Evolutionary conservation across 805 yeast species (phyloP).

Genomic region (Hanseniaspora taiwanica): DNA sequence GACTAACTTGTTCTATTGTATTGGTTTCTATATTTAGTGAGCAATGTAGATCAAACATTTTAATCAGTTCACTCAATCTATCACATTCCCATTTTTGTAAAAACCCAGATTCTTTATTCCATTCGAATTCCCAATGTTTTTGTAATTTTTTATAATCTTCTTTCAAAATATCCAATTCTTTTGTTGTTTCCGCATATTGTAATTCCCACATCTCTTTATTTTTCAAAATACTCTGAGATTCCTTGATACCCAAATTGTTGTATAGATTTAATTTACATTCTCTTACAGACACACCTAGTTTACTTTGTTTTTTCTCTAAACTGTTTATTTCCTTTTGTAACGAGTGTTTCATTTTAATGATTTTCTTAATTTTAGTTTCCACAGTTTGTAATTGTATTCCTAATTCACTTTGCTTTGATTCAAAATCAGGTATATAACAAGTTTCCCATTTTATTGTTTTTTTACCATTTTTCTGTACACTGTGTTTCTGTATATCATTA

Average conservation of each 20-base stretch:
- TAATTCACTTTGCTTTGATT: slow-evolving; percentile 6
- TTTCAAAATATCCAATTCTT: slow-evolving; percentile 17
- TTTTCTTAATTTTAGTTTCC: slow-evolving; percentile 18
- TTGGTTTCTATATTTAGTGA: slow-evolving; percentile 15
- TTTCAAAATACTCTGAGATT: slow-evolving; percentile 15
- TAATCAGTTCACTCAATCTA: slow-evolving; percentile 18
- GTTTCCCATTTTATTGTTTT: too few relatives aligned
- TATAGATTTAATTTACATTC: slow-evolving; percentile 20
- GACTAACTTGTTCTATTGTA: slow-evolving; percentile 17
- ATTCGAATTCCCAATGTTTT: slow-evolving; percentile 21
- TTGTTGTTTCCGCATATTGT: slow-evolving; percentile 13
- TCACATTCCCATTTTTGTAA: slow-evolving; percentile 20
- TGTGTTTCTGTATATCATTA: too few relatives aligned
- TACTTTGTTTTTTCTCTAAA: slow-evolving; percentile 15
- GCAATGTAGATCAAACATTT: slow-evolving; percentile 17
- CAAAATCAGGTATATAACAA: slow-evolving; percentile 12
- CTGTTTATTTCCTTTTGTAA: slow-evolving; percentile 19
- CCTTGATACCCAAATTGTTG: slow-evolving; percentile 19
- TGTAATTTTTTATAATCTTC: slow-evolving; percentile 22
- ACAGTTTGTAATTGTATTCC: slow-evolving; percentile 18
- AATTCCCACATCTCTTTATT: slow-evolving; percentile 21
- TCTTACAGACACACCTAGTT: slow-evolving; percentile 15
- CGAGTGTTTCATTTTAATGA: slow-evolving; percentile 18
- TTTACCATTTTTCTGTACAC: too few relatives aligned
- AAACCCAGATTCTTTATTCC: slow-evolving; percentile 17